Base-by-base conservation (phyloP, 176 grass and related monocot species). In the Rhynchospora tenuis region DNA sequence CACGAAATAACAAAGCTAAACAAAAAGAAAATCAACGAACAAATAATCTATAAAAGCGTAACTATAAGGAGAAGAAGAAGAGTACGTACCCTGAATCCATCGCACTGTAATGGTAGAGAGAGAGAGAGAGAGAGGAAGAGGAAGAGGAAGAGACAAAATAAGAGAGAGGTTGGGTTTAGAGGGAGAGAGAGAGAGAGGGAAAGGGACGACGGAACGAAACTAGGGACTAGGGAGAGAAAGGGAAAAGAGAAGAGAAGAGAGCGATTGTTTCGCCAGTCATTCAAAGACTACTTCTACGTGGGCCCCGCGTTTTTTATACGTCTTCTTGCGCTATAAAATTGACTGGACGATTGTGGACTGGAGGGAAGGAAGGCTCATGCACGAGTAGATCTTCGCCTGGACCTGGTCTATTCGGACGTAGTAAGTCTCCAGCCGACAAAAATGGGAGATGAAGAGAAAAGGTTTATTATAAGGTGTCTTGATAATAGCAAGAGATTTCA, bases 31-130 rank as follows among this genome's bases (percentile, higher is more conserved):
- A 63, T 33, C 75, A 33, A 10, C 51, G 59, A 51, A 72, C 7
- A 43, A 82, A 31, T 67, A 43, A 47, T 29, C 33, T 52, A 66
- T 48, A 50, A 75, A 67, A 50, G 44, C 29, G 46, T 82, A 65
- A 51, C 52, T 13, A 47, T 15, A 5, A 82, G 43, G 62, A 82
- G 45, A 82, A 48, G 13, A 43, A 82, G 45, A 82, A 27, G 13
- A 43, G 44, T 10, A 51, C 31, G 4, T 82, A 82, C 80, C 67
- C 67, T 4, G 80, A 82, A 51, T 82, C 80, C 80, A 82, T 82
- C 24, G 16, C 43, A 46, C 67, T 71, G 67, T 20, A 70, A 70
- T 71, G 38, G 38, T 71, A 71, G 38, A 43, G 67, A 33, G 38
- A 71, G 17, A 71, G 6, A 51, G 11, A 59, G 55, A 23, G 26